phyloP scores from a whole-genome alignment of 1,284 basidiomycete species.

The Trichosporon inkin region DNA sequence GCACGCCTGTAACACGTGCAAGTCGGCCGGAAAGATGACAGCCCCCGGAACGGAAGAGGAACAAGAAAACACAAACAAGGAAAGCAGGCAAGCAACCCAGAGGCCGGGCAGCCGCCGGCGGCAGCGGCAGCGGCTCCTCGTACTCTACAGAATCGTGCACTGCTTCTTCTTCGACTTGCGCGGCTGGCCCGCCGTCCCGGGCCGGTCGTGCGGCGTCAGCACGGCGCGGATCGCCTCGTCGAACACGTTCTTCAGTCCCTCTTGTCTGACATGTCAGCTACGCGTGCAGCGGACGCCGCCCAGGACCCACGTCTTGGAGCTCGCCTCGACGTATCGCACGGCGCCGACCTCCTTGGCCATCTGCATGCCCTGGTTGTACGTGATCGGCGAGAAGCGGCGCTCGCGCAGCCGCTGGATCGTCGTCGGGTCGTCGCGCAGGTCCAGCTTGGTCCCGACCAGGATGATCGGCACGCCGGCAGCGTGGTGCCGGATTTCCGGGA shows the following conservation, averaged over 20 bases:
- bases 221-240: slow-evolving; percentile 86
- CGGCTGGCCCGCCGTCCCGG: neutral
- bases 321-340: slow-evolving; percentile 95
- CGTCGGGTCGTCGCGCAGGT: slow-evolving; percentile 87
- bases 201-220: slow-evolving; percentile 47
- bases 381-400: slow-evolving; percentile 90
- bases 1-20: no score
- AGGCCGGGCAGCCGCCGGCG: no score
- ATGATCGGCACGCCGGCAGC: slow-evolving; percentile 40
- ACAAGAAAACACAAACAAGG: no score
- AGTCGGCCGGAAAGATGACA: no score
- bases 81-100: no score
- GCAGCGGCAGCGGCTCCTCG: no score
- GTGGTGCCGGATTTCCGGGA: slow-evolving; percentile 93
- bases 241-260: slow-evolving; percentile 67
- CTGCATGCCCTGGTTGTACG: slow-evolving; percentile 49
- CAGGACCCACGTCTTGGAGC: slow-evolving; percentile 65
- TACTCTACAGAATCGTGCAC: slow-evolving; percentile 47
- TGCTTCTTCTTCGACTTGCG: slow-evolving; percentile 45
- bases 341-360: slow-evolving; percentile 84
- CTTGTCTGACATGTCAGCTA: slow-evolving; percentile 27
- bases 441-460: slow-evolving; percentile 73
- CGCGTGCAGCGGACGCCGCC: no score
- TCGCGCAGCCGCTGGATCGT: slow-evolving; percentile 91
- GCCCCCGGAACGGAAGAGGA: no score